Evolutionary conservation across 225 moss, liverwort and hornwort genomes (phyloP).

Genomic region (Bryum argenteum): DNA sequence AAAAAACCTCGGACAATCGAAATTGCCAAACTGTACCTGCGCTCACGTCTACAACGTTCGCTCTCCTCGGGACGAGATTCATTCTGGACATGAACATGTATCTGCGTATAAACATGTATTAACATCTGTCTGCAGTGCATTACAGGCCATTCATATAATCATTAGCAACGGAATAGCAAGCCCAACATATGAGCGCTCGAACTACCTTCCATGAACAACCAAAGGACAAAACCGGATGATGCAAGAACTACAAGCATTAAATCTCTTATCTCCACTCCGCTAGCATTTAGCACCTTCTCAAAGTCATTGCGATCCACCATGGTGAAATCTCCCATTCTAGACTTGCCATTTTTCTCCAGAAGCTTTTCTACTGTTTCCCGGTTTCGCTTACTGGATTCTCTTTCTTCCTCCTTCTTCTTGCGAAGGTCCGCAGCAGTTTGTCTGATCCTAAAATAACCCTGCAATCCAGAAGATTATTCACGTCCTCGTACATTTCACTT

Average conservation of each 20-base stretch:
- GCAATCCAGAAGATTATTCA: slow-evolving; percentile 25
- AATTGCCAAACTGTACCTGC: slow-evolving; percentile 35
- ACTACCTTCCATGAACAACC: slow-evolving; percentile 10
- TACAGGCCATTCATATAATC: neutral
- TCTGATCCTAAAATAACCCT: slow-evolving; percentile 92
- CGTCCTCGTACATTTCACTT: neutral
- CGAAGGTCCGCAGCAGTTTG: slow-evolving; percentile 83
- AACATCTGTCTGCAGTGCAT: neutral
- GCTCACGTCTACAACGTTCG: slow-evolving; percentile 60
- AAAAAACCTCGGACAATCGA: slow-evolving; percentile 13
- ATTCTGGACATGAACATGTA: slow-evolving; percentile 45
- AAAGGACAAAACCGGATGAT: slow-evolving; percentile 4
- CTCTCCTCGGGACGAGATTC: slow-evolving; percentile 59
- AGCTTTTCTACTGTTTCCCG: slow-evolving; percentile 62
- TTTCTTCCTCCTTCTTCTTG: slow-evolving; percentile 85
- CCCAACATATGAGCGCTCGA: neutral
- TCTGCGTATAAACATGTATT: neutral
- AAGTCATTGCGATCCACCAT: slow-evolving; percentile 60
- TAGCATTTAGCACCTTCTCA: slow-evolving; percentile 68
- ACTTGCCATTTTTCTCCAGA: slow-evolving; percentile 56
- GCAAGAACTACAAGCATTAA: neutral
- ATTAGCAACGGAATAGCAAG: neutral
- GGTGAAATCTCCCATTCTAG: slow-evolving; percentile 50
- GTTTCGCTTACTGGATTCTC: slow-evolving; percentile 76
- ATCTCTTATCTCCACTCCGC: neutral